Evolutionary conservation across 208 protist genomes (phyloP).

Genomic region (Trypanosomatidae sp.): DNA sequence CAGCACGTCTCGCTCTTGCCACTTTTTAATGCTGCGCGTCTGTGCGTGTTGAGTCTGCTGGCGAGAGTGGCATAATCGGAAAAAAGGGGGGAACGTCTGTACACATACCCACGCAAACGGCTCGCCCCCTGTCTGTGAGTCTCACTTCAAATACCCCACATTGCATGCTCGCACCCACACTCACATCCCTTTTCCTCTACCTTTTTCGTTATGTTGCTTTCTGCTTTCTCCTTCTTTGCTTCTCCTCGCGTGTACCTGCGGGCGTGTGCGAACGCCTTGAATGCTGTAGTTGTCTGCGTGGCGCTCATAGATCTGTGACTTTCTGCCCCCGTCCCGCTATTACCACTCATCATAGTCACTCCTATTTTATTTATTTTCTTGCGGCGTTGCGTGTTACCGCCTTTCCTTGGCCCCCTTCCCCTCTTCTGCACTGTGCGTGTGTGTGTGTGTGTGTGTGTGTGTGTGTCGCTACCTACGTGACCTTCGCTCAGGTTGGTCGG

Average conservation of each 20-base stretch:
- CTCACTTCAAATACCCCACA: background rate
- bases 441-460: background rate
- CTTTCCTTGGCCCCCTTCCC: slow-evolving; percentile 7
- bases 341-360: background rate
- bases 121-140: background rate
- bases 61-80: background rate
- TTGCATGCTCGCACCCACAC: background rate
- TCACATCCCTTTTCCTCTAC: background rate
- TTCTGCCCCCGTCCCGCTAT: background rate
- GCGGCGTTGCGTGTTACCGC: background rate
- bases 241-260: background rate
- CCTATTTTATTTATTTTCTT: background rate
- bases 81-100: background rate
- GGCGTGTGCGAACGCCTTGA: background rate
- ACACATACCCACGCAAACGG: slow-evolving; percentile 8
- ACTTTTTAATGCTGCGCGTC: background rate
- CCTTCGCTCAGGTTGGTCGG: background rate
- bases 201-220: background rate
- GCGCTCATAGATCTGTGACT: slow-evolving; percentile 11
- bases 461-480: background rate
- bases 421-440: slow-evolving; percentile 1
- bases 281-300: background rate
- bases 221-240: background rate
- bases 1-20: background rate
- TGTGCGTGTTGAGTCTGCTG: slow-evolving; percentile 1